phyloP scores from a whole-genome alignment of 768 basidiomycete genomes.

The Glaciozyma antarctica region DNA sequence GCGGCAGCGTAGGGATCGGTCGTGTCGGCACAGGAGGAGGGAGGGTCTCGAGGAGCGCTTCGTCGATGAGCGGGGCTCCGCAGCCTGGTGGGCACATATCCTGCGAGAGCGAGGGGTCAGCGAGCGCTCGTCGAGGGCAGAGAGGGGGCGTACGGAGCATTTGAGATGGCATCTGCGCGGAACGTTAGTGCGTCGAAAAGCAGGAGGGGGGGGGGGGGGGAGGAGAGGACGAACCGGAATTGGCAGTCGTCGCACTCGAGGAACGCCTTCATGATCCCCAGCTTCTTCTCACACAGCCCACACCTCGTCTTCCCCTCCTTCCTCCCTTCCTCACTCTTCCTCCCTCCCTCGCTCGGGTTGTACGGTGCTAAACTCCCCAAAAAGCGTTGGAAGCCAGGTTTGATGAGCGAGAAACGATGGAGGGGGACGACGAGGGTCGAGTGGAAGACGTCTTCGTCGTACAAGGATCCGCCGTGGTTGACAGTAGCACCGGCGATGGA shows the following conservation, averaged over 20 bases:
- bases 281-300: constrained; percentile 66
- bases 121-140: too few species aligned
- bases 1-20: background rate
- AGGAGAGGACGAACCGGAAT: constrained; percentile 47
- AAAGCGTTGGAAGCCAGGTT: constrained; percentile 50
- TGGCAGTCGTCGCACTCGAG: constrained; percentile 85
- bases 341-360: background rate
- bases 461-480: constrained; percentile 37
- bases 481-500: constrained; percentile 45
- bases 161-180: constrained; percentile 23
- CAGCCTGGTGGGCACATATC: constrained; percentile 4
- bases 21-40: background rate
- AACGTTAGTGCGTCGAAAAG: background rate
- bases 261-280: constrained; percentile 70
- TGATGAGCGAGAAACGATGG: constrained; percentile 78
- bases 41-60: background rate
- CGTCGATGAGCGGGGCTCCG: background rate
- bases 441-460: constrained; percentile 20
- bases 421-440: constrained; percentile 36
- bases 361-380: constrained; percentile 12
- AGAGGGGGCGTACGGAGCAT: constrained; percentile 6
- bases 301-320: constrained; percentile 50
- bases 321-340: constrained; percentile 1
- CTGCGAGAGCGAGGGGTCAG: background rate
- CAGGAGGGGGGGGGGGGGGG: background rate